Evolutionary conservation across 441 rosid genomes (phyloP), one percentile per base, ranked within the genome.

Genomic region (Eugenia klotzschiana): DNA sequence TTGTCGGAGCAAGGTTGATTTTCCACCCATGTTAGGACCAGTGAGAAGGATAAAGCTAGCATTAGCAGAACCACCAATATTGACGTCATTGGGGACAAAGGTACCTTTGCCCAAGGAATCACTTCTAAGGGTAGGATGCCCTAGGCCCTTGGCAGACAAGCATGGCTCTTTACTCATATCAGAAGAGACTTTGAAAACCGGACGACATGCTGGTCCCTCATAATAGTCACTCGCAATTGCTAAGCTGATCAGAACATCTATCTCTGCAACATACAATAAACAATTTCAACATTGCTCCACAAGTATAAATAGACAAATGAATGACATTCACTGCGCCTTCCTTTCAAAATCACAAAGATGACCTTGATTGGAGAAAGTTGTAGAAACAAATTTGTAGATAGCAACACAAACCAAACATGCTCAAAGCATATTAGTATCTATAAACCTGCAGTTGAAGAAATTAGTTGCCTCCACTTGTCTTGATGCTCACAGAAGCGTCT

Each of bases 11-110:
- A 97, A 97, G 80, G 99, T 97, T 81, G 99, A 97, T 88, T 97
- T 97, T 85, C 99, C 99, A 84, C 99, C 99, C 98, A 97, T 97
- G 88, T 97, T 97, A 82, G 99, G 99, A 89, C 98, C 99, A 29
- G 98, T 94, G 81, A 97, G 99, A 84, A 97, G 98, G 86, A 97
- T 85, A 91, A 97, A 97, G 85, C 94, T 89, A 86, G 98, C 92
- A 86, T 90, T 87, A 85, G 82, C 89, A 82, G 86, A 72, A 87
- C 98, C 96, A 77, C 99, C 98, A 51, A 96, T 87, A 82, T 80
- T 87, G 80, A 96, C 87, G 86, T 97, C 92, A 89, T 97, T 97
- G 79, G 99, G 95, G 81, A 97, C 98, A 87, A 97, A 97, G 82
- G 93, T 86, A 73, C 98, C 97, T 90, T 90, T 93, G 81, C 96